Evolutionary conservation across 106 monocot species (phyloP).

Genomic region (Alisma plantagoaquatica): DNA sequence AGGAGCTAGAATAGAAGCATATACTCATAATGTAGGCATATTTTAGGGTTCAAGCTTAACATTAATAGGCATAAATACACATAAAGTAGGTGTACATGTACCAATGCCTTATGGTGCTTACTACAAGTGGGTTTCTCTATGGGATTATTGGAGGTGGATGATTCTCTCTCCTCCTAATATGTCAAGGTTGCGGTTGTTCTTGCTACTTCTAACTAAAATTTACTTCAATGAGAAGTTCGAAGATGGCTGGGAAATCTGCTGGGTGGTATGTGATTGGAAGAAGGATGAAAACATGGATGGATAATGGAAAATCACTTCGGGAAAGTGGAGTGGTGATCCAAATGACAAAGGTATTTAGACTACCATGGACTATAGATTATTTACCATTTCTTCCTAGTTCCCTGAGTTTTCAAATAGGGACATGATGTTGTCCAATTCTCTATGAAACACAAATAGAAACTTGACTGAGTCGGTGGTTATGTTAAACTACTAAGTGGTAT

Average conservation of each 20-base stretch:
- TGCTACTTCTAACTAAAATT: no score
- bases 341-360: slow-evolving; percentile 84
- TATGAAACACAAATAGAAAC: slow-evolving; percentile 74
- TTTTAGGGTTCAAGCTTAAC: no score
- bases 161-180: no score
- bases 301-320: slow-evolving; percentile 74
- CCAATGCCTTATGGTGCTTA: no score
- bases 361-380: slow-evolving; percentile 43
- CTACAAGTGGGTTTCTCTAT: no score
- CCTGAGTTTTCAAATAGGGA: slow-evolving; percentile 59
- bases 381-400: slow-evolving; percentile 62
- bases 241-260: slow-evolving; percentile 79
- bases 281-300: slow-evolving; percentile 71
- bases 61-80: no score
- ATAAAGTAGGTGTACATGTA: no score
- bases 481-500: slow-evolving; percentile 66
- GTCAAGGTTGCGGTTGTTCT: no score
- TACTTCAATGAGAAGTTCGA: no score
- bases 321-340: slow-evolving; percentile 61
- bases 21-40: no score
- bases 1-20: no score
- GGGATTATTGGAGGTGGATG: no score
- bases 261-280: slow-evolving; percentile 93
- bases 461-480: slow-evolving; percentile 75
- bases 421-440: slow-evolving; percentile 62